Conservation (phyloP, 225 moss, liverwort and hornwort genomes). For the Thuidium tamariscinum region DNA sequence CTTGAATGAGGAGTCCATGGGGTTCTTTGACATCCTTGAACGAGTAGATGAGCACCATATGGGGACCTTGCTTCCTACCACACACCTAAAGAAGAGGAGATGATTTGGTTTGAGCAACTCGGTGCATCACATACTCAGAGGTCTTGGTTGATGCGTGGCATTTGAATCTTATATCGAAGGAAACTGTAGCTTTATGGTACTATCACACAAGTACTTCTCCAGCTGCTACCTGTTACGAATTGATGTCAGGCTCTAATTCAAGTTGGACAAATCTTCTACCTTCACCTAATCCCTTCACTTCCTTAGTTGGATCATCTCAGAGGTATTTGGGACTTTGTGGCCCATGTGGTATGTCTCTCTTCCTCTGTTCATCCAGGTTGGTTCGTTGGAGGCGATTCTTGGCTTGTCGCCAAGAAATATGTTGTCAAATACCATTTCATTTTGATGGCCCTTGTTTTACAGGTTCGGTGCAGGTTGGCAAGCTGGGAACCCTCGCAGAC, state of each 20-base stretch:
- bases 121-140: constrained; percentile 27
- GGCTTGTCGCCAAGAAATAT: constrained; percentile 15
- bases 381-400: constrained; percentile 21
- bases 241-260: constrained; percentile 36
- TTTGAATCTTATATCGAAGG: constrained; percentile 36
- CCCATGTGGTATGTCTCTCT: constrained; percentile 47
- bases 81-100: constrained; percentile 27
- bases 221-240: constrained; percentile 34
- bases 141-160: constrained; percentile 33
- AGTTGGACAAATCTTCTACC: constrained; percentile 44
- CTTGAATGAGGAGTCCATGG: constrained; percentile 43
- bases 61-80: constrained; percentile 28
- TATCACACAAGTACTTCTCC: constrained; percentile 25
- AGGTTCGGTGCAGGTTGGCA: constrained; percentile 28
- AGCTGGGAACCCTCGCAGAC: constrained; percentile 15
- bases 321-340: constrained; percentile 34
- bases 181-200: constrained; percentile 29
- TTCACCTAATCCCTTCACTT: constrained; percentile 24
- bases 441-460: constrained; percentile 2
- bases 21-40: constrained; percentile 32
- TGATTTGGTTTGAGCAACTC: constrained; percentile 38
- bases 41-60: constrained; percentile 43
- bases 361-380: constrained; percentile 27
- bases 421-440: not conserved
- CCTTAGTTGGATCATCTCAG: constrained; percentile 28